phyloP scores from a whole-genome alignment of 805 yeast species.

The Metschnikowia aberdeeniae region DNA sequence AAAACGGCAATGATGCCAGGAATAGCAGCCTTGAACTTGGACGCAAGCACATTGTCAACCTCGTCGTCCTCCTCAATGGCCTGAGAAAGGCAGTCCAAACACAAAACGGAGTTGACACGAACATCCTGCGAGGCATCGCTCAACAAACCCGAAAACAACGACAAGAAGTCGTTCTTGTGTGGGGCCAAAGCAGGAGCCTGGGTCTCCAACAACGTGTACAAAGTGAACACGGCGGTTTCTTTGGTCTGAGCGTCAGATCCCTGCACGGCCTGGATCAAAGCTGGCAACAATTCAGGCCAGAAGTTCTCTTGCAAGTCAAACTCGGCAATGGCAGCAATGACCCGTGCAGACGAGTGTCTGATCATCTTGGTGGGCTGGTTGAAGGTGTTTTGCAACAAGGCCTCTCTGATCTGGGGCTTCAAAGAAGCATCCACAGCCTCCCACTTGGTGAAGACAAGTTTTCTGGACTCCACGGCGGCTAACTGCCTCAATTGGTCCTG shows the following conservation, averaged over 20 bases:
- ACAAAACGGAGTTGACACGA: constrained; percentile 78
- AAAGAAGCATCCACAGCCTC: constrained; percentile 42
- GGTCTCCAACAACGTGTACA: constrained; percentile 74
- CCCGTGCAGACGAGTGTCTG: constrained; percentile 87
- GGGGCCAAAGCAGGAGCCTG: constrained; percentile 53
- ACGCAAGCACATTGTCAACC: constrained; percentile 41
- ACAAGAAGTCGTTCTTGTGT: constrained; percentile 63
- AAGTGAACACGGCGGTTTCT: constrained; percentile 79
- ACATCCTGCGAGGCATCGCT: constrained; percentile 64
- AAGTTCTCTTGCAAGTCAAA: constrained; percentile 56
- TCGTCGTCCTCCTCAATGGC: constrained; percentile 59
- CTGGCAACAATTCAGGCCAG: constrained; percentile 78
- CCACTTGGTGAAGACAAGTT: constrained; percentile 75
- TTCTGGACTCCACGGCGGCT: constrained; percentile 96
- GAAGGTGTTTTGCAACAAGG: constrained; percentile 68
- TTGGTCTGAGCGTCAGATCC: constrained; percentile 50
- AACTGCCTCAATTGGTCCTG: constrained; percentile 77
- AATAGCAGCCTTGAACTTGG: constrained; percentile 59
- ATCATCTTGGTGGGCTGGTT: constrained; percentile 60
- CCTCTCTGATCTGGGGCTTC: constrained; percentile 59
- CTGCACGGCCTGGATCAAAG: constrained; percentile 58
- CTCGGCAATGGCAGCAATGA: constrained; percentile 80
- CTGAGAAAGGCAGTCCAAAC: constrained; percentile 67
- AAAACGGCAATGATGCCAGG: constrained; percentile 81
- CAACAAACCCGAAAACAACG: constrained; percentile 66